Evolutionary conservation across 208 protist species (phyloP), one percentile per base, ranked within the genome.

Genomic region (Leishmania turanica): DNA sequence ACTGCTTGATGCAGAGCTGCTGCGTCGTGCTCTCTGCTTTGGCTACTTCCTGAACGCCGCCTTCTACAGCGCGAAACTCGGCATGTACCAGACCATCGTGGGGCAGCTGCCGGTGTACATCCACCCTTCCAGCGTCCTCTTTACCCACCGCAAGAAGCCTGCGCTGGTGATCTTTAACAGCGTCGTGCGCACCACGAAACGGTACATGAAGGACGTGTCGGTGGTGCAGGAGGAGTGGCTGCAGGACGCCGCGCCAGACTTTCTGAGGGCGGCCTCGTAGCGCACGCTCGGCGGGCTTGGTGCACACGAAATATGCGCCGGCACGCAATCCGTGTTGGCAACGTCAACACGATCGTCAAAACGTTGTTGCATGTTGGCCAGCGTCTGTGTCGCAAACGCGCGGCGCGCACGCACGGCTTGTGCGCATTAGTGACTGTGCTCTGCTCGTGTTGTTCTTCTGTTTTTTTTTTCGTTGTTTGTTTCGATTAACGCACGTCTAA

Each of bases 151-250:
- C 54, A 90, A 87, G 75, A 96, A 96, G 70, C 93, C 96, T 0
- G 87, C 94, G 37, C 74, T 98, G 7, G 93, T 98, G 2, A 71
- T 98, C 17, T 98, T 97, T 81, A 93, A 95, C 86, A 96, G 87
- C 71, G 91, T 98, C 15, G 93, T 98, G 34, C 91, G 90, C 42
- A 98, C 96, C 11, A 97, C 91, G 31, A 96, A 96, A 82, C 88
- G 90, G 51, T 98, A 96, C 87, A 97, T 98, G 92, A 96, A 96
- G 78, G 93, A 97, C 77, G 89, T 98, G 7, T 93, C 93, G 0
- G 92, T 97, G 24, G 89, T 98, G 53, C 89, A 96, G 24, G 94
- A 98, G 83, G 92, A 97, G 56, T 97, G 93, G 96, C 87, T 98
- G 60, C 87, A 87, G 68, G 94, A 97, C 34, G 93, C 94, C 15